Percentiles rank a stretch among this genome's conserved stretches.
Conservation (phyloP, 768 basidiomycete species). For the Boletus pseudo-olivaceus region DNA sequence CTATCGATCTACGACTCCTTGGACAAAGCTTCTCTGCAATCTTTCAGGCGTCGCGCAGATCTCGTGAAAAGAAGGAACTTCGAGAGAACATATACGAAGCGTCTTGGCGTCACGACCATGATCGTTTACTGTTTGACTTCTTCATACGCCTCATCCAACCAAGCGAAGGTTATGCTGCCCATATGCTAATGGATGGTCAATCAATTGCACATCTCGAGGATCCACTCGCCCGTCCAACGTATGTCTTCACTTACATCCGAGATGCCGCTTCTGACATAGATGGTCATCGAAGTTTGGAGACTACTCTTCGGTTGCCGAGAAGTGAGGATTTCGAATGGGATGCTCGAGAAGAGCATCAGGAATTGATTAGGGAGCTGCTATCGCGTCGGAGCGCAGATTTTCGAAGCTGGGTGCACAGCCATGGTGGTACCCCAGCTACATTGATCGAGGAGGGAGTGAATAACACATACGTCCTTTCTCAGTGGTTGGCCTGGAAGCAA, state of each 20-base stretch:
- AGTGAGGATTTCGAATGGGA: not conserved
- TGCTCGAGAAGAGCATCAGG: not conserved
- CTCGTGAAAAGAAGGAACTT: slow-evolving; percentile 1
- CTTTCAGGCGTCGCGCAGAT: slow-evolving; percentile 9
- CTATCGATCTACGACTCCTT: not conserved
- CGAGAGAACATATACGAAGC: not conserved
- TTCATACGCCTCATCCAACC: slow-evolving; percentile 2
- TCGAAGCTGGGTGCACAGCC: not conserved
- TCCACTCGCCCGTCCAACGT: slow-evolving; percentile 1
- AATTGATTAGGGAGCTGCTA: not conserved
- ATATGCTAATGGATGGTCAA: not conserved
- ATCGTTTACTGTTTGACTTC: slow-evolving; percentile 9
- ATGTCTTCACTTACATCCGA: not conserved
- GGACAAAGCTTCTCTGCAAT: slow-evolving; percentile 9
- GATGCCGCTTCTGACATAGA: not conserved
- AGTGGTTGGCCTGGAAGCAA: not conserved
- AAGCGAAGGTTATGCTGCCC: not conserved
- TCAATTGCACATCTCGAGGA: not conserved
- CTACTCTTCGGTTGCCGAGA: not conserved
- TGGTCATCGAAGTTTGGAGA: not conserved
- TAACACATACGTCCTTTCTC: not conserved
- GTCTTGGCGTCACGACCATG: slow-evolving; percentile 8
- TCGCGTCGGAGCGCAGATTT: not conserved
- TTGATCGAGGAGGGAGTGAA: not conserved
- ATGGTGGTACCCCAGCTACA: not conserved